Conservation (phyloP, 2,329 filamentous ascomycete species). For the Dactylellina parvicollis region DNA sequence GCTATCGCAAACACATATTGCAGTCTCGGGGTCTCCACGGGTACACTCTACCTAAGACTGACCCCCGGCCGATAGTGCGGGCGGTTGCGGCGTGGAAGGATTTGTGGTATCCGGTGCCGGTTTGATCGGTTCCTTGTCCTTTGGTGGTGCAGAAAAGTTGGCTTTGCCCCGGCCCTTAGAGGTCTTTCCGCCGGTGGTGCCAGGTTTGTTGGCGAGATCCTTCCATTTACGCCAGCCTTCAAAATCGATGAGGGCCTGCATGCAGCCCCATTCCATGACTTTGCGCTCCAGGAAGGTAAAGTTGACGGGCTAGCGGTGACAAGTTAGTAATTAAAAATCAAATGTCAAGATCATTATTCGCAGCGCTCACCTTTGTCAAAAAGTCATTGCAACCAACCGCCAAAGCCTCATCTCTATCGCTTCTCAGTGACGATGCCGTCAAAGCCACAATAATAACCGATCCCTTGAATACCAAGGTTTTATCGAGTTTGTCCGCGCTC, state of each 20-base stretch:
- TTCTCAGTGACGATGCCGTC: conserved; percentile 92
- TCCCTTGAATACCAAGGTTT: conserved; percentile 83
- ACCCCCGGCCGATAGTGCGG: neutral
- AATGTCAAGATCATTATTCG: neutral
- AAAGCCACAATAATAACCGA: conserved; percentile 97
- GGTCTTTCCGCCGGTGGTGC: conserved; percentile 56
- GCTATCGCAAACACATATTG: conserved; percentile 24
- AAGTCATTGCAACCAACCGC: conserved; percentile 98
- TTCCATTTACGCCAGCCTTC: conserved; percentile 99
- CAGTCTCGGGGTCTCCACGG: conserved; percentile 21
- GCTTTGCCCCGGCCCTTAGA: conserved; percentile 29
- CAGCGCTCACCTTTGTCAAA: conserved; percentile 81
- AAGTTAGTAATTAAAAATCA: conserved; percentile 56
- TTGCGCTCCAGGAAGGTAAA: conserved; percentile 98
- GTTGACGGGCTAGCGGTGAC: conserved; percentile 79
- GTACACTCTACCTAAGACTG: conserved; percentile 47
- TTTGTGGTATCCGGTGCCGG: conserved; percentile 1
- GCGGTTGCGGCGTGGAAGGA: conserved; percentile 14
- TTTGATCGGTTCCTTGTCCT: conserved; percentile 6
- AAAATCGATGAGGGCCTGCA: conserved; percentile 98
- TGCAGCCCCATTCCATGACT: conserved; percentile 99
- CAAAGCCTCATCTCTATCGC: conserved; percentile 91
- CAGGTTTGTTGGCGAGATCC: conserved; percentile 69
- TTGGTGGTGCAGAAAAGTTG: neutral
- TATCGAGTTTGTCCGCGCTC: conserved; percentile 70